Percentiles rank a stretch among this genome's conserved stretches.
Conservation (phyloP, 2,329 filamentous ascomycete species). For the Diaporthe helianthi region DNA sequence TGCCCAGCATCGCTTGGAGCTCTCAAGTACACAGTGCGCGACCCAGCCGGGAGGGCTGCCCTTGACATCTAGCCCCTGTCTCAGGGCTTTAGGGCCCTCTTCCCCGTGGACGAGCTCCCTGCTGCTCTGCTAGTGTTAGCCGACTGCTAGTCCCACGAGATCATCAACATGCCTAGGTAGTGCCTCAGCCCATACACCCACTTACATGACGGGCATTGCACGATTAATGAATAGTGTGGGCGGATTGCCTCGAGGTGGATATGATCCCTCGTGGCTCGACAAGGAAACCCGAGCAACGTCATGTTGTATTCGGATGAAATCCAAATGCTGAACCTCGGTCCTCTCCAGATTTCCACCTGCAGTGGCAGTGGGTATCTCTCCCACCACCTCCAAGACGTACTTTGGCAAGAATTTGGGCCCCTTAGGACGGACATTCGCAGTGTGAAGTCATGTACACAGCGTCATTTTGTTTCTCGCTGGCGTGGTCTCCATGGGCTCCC, state of each 20-base stretch:
- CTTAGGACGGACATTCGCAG: not conserved
- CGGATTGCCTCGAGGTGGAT: not conserved
- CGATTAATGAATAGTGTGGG: conserved; percentile 5
- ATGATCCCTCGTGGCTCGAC: conserved; percentile 9
- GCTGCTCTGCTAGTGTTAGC: conserved; percentile 5
- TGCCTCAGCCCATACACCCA: conserved; percentile 11
- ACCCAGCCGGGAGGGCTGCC: not conserved
- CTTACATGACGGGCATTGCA: conserved; percentile 22
- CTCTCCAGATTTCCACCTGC: conserved; percentile 3
- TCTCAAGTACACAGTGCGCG: conserved; percentile 31
- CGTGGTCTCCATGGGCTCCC: not conserved
- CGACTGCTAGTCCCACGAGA: conserved; percentile 12
- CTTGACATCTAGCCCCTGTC: conserved; percentile 1
- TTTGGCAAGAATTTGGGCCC: not conserved
- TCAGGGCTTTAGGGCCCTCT: conserved; percentile 2
- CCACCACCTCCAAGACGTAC: not conserved
- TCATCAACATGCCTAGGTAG: not conserved
- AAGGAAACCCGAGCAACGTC: conserved; percentile 9
- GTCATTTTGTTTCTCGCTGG: not conserved
- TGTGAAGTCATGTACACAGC: not conserved
- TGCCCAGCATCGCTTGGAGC: not conserved
- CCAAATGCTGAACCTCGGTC: conserved; percentile 24
- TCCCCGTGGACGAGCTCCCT: conserved; percentile 18
- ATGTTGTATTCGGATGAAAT: conserved; percentile 1
- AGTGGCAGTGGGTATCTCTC: not conserved